phyloP scores from a whole-genome alignment of 345 rosid genomes.

The Aquilaria yunnanensis region DNA sequence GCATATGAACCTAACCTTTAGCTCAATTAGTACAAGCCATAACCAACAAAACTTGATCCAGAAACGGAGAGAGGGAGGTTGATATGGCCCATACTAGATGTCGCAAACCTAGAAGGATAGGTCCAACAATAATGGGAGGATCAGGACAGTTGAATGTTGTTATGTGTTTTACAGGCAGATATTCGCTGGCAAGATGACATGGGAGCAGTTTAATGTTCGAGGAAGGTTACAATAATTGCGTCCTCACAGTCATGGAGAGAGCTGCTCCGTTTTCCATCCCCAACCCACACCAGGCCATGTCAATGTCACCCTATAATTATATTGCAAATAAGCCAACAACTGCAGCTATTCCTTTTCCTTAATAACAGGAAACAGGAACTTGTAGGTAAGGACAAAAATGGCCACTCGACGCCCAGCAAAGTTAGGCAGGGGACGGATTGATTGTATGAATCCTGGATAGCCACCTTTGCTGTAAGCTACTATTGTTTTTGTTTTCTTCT shows the following conservation, averaged over 20 bases:
- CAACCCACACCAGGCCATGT: neutral
- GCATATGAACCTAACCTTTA: neutral
- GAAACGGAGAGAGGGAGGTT: conserved; percentile 1
- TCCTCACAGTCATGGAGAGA: neutral
- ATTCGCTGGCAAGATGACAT: conserved; percentile 14
- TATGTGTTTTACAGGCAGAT: conserved; percentile 13
- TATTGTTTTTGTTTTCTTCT: too few species aligned
- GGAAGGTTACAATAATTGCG: neutral
- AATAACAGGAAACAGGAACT: too few species aligned
- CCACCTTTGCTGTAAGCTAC: too few species aligned
- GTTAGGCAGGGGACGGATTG: too few species aligned
- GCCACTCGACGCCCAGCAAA: too few species aligned
- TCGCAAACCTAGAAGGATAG: neutral
- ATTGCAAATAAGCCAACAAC: too few species aligned
- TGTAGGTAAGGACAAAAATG: too few species aligned
- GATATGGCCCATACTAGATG: neutral
- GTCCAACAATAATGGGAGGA: conserved; percentile 6
- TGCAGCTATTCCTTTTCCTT: too few species aligned
- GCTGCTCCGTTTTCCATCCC: conserved; percentile 6
- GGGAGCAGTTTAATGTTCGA: neutral
- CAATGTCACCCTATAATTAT: too few species aligned
- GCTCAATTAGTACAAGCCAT: neutral
- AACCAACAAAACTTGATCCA: neutral
- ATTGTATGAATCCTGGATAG: too few species aligned
- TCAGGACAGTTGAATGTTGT: neutral